Evolutionary conservation across 116 monocot genomes (phyloP), one percentile per base, ranked within the genome.

Genomic region (Dioscorea cayenensis): DNA sequence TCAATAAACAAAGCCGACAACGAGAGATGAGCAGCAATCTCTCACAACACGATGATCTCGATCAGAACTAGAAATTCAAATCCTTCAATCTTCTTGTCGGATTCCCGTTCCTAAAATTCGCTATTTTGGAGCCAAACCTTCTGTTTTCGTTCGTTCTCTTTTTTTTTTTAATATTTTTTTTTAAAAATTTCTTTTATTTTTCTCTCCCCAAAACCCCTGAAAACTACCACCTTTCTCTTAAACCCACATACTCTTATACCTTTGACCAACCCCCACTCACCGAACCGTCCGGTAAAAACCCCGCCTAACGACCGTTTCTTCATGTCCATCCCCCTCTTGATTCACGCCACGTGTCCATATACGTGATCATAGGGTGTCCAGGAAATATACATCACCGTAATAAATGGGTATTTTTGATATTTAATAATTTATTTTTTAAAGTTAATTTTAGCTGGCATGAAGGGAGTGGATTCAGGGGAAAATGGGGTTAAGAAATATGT

Each of bases 221-320:
- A 62, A 62, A 23, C 62, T 22, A 62, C 20, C 23, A 5, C 62
- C 62, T 62, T 20, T 5, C 25, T 21, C 62, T 22, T 62, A 62
- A 62, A 62, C 62, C 62, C 62, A 20, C 62, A 10, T 32, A 55
- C 55, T 27, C 32, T 32, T 32, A 20, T 23, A 62, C 20, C 62
- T 62, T 62, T 62, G 62, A 62, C 62, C 43, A 12, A 43, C 25
- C 62, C 62, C 2, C 14, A 19, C 23, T 22, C 22, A 62, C 62
- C 62, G 62, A 12, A 11, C 21, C 62, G 5, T 62, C 62, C 62
- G 62, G 62, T 62, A 62, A 62, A 62, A 62, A 0, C 62, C 62
- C 62, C 62, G 62, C 62, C 23, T 22, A 21, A 62, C 20, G 62
- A 62, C 62, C 22, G 25, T 62, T 62, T 62, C 62, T 20, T 62